These are phyloP conservation scores for Avicennia marina DNA, from an alignment of 257 asterid species.

Conservation along the genomic window DNA sequence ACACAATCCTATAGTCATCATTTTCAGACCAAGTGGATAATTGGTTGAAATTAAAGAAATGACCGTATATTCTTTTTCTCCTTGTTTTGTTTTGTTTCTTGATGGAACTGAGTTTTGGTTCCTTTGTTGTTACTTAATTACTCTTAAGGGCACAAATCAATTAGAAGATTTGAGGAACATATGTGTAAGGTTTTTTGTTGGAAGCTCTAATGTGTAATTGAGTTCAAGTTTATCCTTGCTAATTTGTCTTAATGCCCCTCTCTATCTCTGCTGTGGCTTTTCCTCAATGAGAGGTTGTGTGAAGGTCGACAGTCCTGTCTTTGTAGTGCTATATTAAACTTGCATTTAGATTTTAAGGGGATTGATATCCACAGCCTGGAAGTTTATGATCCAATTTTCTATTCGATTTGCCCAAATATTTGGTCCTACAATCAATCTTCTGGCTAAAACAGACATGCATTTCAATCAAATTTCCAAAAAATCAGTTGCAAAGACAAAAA, in stretches of 20 bases:
- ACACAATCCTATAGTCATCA: constrained; percentile 19
- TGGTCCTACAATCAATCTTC: not conserved
- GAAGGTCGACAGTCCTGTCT: constrained; percentile 15
- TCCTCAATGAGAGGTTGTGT: not conserved
- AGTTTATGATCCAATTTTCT: not conserved
- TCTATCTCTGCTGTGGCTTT: not conserved
- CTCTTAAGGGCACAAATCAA: constrained; percentile 15
- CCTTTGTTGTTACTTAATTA: constrained; percentile 20
- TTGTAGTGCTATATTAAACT: not conserved
- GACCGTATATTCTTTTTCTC: not conserved
- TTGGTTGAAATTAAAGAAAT: not conserved
- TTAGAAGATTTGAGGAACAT: constrained; percentile 11
- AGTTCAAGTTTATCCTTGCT: too few species aligned
- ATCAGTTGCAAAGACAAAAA: too few species aligned
- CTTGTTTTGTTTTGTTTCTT: constrained; percentile 11
- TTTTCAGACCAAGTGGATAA: constrained; percentile 5
- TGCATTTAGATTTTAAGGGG: constrained; percentile 3
- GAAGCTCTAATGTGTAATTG: too few species aligned
- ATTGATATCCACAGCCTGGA: constrained; percentile 3
- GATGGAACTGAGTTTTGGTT: constrained; percentile 11
- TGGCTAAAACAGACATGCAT: constrained; percentile 9
- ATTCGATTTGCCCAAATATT: not conserved
- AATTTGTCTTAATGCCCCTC: constrained; percentile 18
- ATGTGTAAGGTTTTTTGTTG: too few species aligned
- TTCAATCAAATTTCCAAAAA: too few species aligned